These are phyloP conservation scores for Bodo saltans DNA, from an alignment of 78 protist genomes.

Conservation along the genomic window DNA sequence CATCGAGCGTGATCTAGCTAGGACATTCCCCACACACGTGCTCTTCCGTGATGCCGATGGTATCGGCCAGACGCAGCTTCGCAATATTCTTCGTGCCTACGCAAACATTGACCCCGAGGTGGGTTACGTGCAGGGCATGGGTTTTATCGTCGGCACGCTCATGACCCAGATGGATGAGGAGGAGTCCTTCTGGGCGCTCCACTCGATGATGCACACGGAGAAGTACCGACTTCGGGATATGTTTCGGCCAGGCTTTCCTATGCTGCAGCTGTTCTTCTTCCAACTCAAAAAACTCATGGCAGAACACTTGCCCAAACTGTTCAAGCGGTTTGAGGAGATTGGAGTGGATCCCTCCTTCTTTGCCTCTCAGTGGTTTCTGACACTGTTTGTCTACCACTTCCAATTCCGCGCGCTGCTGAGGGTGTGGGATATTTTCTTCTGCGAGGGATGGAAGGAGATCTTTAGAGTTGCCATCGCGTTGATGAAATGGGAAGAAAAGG, in stretches of 20 bases:
- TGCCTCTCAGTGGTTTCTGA: constrained; percentile 49
- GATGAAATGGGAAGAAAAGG: not conserved
- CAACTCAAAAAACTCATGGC: not conserved
- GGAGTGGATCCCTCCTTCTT: not conserved
- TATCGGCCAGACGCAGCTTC: constrained; percentile 23
- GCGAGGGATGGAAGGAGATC: constrained; percentile 41
- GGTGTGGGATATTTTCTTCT: constrained; percentile 42
- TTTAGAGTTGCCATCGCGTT: constrained; percentile 16
- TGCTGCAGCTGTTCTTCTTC: constrained; percentile 5
- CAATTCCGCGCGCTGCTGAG: constrained; percentile 24
- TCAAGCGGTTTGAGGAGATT: not conserved
- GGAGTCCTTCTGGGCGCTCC: constrained; percentile 36
- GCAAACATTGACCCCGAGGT: constrained; percentile 21
- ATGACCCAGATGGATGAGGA: constrained; percentile 32
- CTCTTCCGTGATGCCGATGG: not conserved
- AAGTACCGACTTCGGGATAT: constrained; percentile 7
- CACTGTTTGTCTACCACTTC: constrained; percentile 26
- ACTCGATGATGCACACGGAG: not conserved
- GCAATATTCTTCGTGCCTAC: constrained; percentile 23
- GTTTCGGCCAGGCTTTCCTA: constrained; percentile 38
- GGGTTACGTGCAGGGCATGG: constrained; percentile 47
- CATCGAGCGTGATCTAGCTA: not conserved
- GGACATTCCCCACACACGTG: constrained; percentile 29
- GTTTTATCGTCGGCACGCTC: constrained; percentile 30
- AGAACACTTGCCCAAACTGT: not conserved